Conservation (phyloP, 192 early-diverging fungal genomes). For the Spinellus fusiger region DNA sequence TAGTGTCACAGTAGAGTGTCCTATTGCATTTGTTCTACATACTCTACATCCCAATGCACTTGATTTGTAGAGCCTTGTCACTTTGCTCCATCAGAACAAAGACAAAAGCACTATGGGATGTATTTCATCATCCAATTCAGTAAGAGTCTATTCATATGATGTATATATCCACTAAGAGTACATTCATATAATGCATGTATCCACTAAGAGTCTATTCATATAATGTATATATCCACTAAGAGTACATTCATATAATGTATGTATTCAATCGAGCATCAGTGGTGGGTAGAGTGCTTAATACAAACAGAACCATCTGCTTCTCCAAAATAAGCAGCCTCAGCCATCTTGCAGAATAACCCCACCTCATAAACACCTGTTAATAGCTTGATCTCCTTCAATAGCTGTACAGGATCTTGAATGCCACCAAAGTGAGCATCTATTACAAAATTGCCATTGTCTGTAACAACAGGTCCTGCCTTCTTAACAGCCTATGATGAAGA, state of each 20-base stretch:
- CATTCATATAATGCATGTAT: no score
- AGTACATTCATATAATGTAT: background rate
- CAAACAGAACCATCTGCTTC: slow-evolving; percentile 65
- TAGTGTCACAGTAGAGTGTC: no score
- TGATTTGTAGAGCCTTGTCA: no score
- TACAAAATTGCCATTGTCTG: slow-evolving; percentile 91
- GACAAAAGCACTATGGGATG: no score
- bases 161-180: no score
- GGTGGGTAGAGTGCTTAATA: slow-evolving; percentile 22
- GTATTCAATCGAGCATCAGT: background rate
- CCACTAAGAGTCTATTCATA: no score
- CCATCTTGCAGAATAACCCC: slow-evolving; percentile 87
- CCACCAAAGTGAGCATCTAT: slow-evolving; percentile 78
- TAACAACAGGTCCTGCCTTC: slow-evolving; percentile 94
- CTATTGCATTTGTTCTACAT: no score
- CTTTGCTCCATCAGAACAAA: no score
- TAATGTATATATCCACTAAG: background rate
- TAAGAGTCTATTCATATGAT: no score
- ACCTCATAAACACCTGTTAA: slow-evolving; percentile 90
- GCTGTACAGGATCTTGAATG: slow-evolving; percentile 50
- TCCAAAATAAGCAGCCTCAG: slow-evolving; percentile 81
- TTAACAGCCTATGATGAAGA: slow-evolving; percentile 75
- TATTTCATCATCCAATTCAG: no score
- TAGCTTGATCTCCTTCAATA: slow-evolving; percentile 50
- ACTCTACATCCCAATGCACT: no score